Conservation (phyloP, 768 basidiomycete species). For the Auricularia sp. region DNA sequence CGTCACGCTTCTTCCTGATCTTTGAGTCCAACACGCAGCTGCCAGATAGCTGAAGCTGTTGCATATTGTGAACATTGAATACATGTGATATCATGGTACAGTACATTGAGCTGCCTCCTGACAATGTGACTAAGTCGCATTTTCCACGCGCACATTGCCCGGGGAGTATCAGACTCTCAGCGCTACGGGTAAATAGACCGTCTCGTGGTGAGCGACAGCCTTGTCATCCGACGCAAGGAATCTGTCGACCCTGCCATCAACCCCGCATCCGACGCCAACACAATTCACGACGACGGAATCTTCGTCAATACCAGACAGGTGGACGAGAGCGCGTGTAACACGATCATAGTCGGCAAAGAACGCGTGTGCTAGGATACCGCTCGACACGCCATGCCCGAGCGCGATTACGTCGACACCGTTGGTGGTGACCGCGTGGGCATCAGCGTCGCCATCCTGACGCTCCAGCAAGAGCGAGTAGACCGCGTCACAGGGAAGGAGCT, state of each 20-base stretch:
- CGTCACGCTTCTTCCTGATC: background rate
- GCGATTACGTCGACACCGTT: slow-evolving; percentile 9
- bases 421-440: slow-evolving; percentile 9
- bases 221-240: background rate
- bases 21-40: background rate
- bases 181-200: too few relatives aligned
- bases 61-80: too few relatives aligned
- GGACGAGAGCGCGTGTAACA: slow-evolving; percentile 4
- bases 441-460: background rate
- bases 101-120: too few relatives aligned
- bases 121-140: too few relatives aligned
- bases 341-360: slow-evolving; percentile 10
- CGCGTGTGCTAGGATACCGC: slow-evolving; percentile 9
- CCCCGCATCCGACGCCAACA: slow-evolving; percentile 5
- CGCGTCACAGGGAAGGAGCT: slow-evolving; percentile 4
- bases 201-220: too few relatives aligned
- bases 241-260: background rate
- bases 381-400: background rate
- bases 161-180: too few relatives aligned
- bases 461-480: slow-evolving; percentile 13
- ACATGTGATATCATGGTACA: too few relatives aligned
- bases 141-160: too few relatives aligned
- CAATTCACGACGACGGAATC: slow-evolving; percentile 4
- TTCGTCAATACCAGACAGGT: slow-evolving; percentile 1
- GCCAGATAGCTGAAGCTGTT: too few relatives aligned